Conservation (phyloP, 345 rosid species). For the Corymbia maculata region DNA sequence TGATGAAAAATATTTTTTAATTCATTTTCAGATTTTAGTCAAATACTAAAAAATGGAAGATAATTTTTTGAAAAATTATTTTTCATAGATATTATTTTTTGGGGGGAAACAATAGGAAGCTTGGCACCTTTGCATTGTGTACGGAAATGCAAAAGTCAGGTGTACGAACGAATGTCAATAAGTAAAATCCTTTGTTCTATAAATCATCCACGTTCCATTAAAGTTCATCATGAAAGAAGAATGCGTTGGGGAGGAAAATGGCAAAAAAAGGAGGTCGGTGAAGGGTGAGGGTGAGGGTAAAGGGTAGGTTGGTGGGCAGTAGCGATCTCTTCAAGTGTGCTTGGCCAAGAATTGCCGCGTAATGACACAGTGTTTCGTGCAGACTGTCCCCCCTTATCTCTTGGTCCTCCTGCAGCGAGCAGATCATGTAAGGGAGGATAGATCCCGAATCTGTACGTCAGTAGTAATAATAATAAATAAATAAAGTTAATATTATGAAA, state of each 20-base stretch:
- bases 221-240: neutral
- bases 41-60: no score
- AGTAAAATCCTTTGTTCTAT: neutral
- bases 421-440: neutral
- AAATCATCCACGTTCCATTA: neutral
- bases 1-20: accelerated
- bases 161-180: neutral
- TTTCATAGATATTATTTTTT: accelerated
- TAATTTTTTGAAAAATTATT: no score
- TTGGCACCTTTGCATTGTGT: neutral
- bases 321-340: neutral
- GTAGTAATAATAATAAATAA: no score
- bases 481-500: no score
- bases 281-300: neutral
- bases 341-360: neutral
- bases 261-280: neutral
- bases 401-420: neutral
- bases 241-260: neutral
- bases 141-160: neutral
- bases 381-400: neutral
- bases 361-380: neutral
- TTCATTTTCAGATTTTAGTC: neutral
- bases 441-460: neutral
- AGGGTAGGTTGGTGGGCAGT: neutral
- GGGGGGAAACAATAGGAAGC: accelerated